Evolutionary conservation across 2,329 filamentous ascomycete species (phyloP).

Genomic region (Cercospora beticola): DNA sequence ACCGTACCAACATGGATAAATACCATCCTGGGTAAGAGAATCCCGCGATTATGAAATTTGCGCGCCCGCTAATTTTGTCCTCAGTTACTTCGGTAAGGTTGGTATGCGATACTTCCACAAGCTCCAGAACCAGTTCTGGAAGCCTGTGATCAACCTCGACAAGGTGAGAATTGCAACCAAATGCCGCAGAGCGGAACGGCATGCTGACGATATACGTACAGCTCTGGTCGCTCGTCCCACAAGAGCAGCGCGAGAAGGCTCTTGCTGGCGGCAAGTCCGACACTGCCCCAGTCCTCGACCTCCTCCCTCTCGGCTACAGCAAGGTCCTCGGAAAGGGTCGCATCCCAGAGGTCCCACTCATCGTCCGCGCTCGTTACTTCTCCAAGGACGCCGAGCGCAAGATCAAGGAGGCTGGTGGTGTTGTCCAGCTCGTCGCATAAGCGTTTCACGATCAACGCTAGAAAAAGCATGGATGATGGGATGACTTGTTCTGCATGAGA

Average conservation of each 20-base stretch:
- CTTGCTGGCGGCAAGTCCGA: slow-evolving; percentile 81
- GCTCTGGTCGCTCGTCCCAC: slow-evolving; percentile 94
- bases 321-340: slow-evolving; percentile 99
- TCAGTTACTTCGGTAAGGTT: slow-evolving; percentile 70
- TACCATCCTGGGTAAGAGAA: slow-evolving; percentile 72
- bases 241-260: slow-evolving; percentile 92
- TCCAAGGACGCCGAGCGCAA: slow-evolving; percentile 96
- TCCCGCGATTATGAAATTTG: not conserved
- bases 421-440: slow-evolving; percentile 93
- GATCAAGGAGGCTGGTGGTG: slow-evolving; percentile 96
- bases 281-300: slow-evolving; percentile 95
- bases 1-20: slow-evolving; percentile 89
- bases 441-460: slow-evolving; percentile 24
- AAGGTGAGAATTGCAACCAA: slow-evolving; percentile 62
- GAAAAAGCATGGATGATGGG: slow-evolving; percentile 16
- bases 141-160: slow-evolving; percentile 97
- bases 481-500: slow-evolving; percentile 20
- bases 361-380: slow-evolving; percentile 94
- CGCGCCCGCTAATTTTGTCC: not conserved
- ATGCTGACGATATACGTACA: slow-evolving; percentile 39
- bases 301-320: slow-evolving; percentile 94
- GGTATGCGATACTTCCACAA: slow-evolving; percentile 77
- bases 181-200: not conserved
- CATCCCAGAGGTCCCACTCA: slow-evolving; percentile 86
- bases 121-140: slow-evolving; percentile 94